Evolutionary conservation across 2,329 filamentous ascomycete species (phyloP).

Genomic region (Fusarium siculi): DNA sequence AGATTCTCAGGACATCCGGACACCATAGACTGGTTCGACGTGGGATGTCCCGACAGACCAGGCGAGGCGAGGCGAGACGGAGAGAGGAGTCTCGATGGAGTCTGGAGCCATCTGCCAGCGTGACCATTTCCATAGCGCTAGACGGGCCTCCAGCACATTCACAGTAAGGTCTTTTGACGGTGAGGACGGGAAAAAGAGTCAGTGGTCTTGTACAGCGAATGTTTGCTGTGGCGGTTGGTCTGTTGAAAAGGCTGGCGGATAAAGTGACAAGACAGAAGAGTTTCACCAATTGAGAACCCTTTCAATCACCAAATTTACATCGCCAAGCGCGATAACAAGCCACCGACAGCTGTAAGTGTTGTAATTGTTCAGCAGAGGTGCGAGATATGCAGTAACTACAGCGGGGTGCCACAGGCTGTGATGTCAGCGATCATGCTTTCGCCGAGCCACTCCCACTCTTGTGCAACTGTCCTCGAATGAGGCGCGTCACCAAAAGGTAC

Average conservation of each 20-base stretch:
- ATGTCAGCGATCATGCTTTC: conserved; percentile 41
- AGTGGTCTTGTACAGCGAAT: conserved; percentile 7
- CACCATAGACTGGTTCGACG: conserved; percentile 12
- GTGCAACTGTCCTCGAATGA: conserved; percentile 22
- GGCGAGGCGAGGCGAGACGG: conserved; percentile 26
- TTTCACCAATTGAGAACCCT: conserved; percentile 26
- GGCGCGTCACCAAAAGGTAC: conserved; percentile 24
- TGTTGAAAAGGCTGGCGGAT: conserved; percentile 11
- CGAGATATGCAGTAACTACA: conserved; percentile 3
- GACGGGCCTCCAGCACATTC: conserved; percentile 24
- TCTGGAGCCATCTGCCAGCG: conserved; percentile 33
- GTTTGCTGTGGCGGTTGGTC: conserved; percentile 12
- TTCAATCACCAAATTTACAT: neutral
- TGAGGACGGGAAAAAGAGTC: conserved; percentile 5
- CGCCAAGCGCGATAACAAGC: conserved; percentile 15
- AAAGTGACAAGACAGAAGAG: conserved; percentile 7
- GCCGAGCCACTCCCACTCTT: conserved; percentile 5
- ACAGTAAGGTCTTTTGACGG: conserved; percentile 11
- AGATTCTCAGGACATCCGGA: conserved; percentile 5
- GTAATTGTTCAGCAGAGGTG: neutral
- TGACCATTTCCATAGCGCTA: conserved; percentile 36
- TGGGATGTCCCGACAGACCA: conserved; percentile 9
- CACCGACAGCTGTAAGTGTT: neutral
- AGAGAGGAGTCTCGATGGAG: conserved; percentile 25
- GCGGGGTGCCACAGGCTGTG: conserved; percentile 19